A percentile compares a stretch with the other conserved stretches of the same genome.
These are phyloP conservation scores for Singerocomus inundabilis DNA, from an alignment of 1,284 basidiomycete genomes.

Conservation along the genomic window DNA sequence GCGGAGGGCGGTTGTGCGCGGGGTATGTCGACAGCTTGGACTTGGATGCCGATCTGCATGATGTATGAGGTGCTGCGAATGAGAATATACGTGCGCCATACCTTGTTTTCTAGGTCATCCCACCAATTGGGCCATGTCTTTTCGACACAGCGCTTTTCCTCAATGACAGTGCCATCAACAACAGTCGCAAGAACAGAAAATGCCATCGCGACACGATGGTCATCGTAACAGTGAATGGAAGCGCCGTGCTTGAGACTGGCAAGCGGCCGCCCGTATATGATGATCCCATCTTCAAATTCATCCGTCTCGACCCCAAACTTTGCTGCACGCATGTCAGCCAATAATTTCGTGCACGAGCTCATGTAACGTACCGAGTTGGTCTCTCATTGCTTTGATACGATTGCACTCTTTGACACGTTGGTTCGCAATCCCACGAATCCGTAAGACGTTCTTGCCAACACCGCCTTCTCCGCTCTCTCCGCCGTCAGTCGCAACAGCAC, in stretches of 20 bases:
- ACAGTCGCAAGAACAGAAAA: constrained; percentile 87
- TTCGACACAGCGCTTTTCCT: constrained; percentile 97
- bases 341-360: too few species aligned
- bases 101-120: constrained; percentile 96
- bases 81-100: constrained; percentile 29
- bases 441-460: constrained; percentile 51
- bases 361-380: constrained; percentile 70
- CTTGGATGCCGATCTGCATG: constrained; percentile 81
- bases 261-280: constrained; percentile 80
- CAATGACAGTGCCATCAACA: constrained; percentile 75
- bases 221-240: constrained; percentile 94
- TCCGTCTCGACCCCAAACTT: constrained; percentile 94
- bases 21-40: constrained; percentile 80
- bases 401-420: constrained; percentile 99
- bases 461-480: constrained; percentile 32
- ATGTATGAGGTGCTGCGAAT: not conserved
- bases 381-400: constrained; percentile 94
- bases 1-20: constrained; percentile 38
- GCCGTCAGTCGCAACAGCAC: constrained; percentile 71
- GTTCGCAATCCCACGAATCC: constrained; percentile 96
- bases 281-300: constrained; percentile 92
- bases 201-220: constrained; percentile 98
- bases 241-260: constrained; percentile 63
- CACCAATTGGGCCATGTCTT: constrained; percentile 99
- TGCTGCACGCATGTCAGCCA: constrained; percentile 44